These are phyloP conservation scores for Pelargonium myrrhifolium DNA, from an alignment of 441 rosid species.

Conservation along the genomic window DNA sequence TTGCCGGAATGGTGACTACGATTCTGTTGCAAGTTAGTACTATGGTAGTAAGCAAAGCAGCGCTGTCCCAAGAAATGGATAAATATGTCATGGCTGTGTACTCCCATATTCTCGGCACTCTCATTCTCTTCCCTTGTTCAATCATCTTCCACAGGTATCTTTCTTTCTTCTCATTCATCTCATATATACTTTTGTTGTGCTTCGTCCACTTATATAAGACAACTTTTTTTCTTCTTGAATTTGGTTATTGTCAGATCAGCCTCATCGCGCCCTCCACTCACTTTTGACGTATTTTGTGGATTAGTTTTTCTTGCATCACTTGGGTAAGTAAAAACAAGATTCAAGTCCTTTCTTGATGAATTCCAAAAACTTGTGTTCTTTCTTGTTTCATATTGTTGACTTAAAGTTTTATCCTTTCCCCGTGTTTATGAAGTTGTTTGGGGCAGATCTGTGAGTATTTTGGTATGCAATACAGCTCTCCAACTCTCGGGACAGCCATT, in stretches of 20 bases:
- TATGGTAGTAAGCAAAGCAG: slow-evolving; percentile 32
- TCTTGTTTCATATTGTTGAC: no score
- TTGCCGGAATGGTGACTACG: not conserved
- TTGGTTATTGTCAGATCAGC: not conserved
- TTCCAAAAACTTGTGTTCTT: not conserved
- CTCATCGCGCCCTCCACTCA: not conserved
- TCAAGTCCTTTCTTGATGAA: not conserved
- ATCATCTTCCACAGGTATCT: slow-evolving; percentile 15
- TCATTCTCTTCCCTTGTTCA: slow-evolving; percentile 28
- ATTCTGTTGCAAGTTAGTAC: not conserved
- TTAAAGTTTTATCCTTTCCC: not conserved
- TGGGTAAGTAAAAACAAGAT: slow-evolving; percentile 12
- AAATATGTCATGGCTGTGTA: slow-evolving; percentile 32
- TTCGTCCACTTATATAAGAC: not conserved
- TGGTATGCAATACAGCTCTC: slow-evolving; percentile 44
- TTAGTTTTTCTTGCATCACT: not conserved
- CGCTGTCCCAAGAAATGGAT: slow-evolving; percentile 35
- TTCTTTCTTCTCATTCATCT: not conserved
- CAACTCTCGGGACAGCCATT: slow-evolving; percentile 46
- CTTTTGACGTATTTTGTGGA: not conserved
- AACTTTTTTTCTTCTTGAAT: not conserved
- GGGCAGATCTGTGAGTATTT: slow-evolving; percentile 27
- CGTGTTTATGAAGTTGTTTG: not conserved
- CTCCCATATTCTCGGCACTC: slow-evolving; percentile 25
- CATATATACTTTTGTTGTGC: not conserved